These are phyloP conservation scores for Termitomyces sp. DNA, from an alignment of 768 basidiomycete species.

Conservation along the genomic window DNA sequence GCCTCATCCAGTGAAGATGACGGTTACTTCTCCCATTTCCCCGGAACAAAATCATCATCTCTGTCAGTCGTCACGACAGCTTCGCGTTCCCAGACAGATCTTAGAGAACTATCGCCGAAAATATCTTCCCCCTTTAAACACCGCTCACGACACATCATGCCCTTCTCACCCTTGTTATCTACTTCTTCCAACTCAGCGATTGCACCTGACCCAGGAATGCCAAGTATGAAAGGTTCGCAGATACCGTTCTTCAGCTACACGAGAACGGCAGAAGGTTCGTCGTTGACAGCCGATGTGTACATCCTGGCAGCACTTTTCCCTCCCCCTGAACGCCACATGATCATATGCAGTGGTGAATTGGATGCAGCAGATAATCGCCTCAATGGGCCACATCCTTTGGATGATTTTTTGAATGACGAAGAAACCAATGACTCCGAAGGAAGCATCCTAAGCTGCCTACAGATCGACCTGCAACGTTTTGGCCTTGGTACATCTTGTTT, in stretches of 20 bases:
- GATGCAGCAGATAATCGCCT: constrained; percentile 47
- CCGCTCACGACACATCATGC: constrained; percentile 31
- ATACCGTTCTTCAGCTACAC: constrained; percentile 81
- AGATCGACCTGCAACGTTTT: constrained; percentile 69
- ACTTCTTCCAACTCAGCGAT: neutral
- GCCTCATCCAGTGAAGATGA: constrained; percentile 41
- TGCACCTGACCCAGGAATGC: constrained; percentile 2
- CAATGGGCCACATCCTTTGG: constrained; percentile 24
- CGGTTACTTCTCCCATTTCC: constrained; percentile 60
- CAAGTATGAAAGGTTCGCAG: constrained; percentile 16
- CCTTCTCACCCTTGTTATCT: constrained; percentile 26
- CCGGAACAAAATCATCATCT: constrained; percentile 33
- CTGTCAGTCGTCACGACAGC: constrained; percentile 28
- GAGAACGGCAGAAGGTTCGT: constrained; percentile 70
- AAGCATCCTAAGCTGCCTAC: constrained; percentile 58
- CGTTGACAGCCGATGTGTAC: constrained; percentile 66
- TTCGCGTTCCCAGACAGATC: constrained; percentile 41
- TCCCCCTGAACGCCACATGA: constrained; percentile 65
- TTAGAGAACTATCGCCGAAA: constrained; percentile 24
- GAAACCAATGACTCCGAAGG: constrained; percentile 26
- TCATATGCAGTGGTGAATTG: constrained; percentile 68
- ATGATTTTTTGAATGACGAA: constrained; percentile 24
- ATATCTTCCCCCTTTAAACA: constrained; percentile 24
- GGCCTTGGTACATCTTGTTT: constrained; percentile 49
- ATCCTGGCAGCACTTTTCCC: constrained; percentile 69